Percentiles rank a stretch among this genome's conserved stretches.
Conservation (phyloP, 75 land plant genomes). For the Pinus tabuliformis region DNA sequence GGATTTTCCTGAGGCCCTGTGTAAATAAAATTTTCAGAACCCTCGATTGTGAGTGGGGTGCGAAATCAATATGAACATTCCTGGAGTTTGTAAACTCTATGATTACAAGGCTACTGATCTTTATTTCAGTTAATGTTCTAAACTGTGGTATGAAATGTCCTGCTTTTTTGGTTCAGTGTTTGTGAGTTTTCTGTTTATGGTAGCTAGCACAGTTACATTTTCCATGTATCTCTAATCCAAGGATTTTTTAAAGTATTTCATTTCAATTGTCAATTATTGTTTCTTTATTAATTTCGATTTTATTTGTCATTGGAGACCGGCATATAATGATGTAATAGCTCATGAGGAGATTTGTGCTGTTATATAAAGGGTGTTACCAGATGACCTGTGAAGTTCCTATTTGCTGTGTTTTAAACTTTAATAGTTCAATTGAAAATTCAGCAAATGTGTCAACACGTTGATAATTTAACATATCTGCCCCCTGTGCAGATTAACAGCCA, state of each 20-base stretch:
- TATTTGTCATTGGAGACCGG: background rate
- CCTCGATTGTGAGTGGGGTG: no score
- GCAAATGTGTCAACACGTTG: background rate
- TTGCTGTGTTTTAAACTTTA: background rate
- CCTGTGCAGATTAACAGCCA: slow-evolving; percentile 74
- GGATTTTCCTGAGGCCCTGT: no score
- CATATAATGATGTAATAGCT: background rate
- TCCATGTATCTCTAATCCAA: background rate
- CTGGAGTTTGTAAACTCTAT: no score
- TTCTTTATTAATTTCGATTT: background rate
- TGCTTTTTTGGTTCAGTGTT: background rate
- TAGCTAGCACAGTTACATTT: background rate
- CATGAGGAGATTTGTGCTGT: background rate
- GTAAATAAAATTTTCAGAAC: no score
- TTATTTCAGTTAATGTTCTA: background rate
- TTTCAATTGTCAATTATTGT: background rate
- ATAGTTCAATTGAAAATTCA: background rate
- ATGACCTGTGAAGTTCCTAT: background rate
- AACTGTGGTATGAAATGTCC: background rate
- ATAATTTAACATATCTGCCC: background rate
- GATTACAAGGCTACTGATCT: background rate
- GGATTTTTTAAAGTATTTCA: background rate
- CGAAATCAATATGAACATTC: no score
- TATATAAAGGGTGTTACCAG: background rate
- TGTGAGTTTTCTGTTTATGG: background rate